Conservation (phyloP, 352 stramenopile species). For the Thraustotheca clavata region DNA sequence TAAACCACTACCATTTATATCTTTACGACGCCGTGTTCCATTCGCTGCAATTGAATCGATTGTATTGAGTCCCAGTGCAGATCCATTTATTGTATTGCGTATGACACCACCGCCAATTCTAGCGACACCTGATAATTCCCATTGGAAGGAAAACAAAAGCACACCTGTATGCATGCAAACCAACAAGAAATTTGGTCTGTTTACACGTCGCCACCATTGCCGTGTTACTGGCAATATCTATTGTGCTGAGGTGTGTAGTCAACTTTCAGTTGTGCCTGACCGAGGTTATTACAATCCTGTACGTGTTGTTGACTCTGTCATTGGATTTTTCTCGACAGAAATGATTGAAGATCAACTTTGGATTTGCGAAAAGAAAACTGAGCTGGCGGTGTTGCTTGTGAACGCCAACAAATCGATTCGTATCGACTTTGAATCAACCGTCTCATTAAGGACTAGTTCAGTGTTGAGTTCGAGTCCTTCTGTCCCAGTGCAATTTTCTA, state of each 20-base stretch:
- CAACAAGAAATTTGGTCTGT: slow-evolving; percentile 81
- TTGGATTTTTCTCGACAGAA: slow-evolving; percentile 77
- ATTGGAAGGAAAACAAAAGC: slow-evolving; percentile 79
- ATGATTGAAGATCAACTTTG: slow-evolving; percentile 75
- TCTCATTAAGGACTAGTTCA: slow-evolving; percentile 45
- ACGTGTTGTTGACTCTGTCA: slow-evolving; percentile 64
- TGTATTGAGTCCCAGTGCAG: slow-evolving; percentile 69
- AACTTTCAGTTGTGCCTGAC: slow-evolving; percentile 70
- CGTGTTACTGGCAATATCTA: slow-evolving; percentile 82
- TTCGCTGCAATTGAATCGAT: slow-evolving; percentile 64
- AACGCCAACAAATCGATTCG: slow-evolving; percentile 62
- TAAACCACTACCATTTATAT: slow-evolving; percentile 54
- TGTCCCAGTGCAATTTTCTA: slow-evolving; percentile 56
- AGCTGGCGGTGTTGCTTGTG: slow-evolving; percentile 78
- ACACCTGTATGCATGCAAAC: slow-evolving; percentile 81
- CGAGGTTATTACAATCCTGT: slow-evolving; percentile 71
- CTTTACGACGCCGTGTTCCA: slow-evolving; percentile 52
- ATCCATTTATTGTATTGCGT: slow-evolving; percentile 67
- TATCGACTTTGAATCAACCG: slow-evolving; percentile 62
- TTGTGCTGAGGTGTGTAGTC: slow-evolving; percentile 71
- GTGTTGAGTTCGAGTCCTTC: slow-evolving; percentile 44
- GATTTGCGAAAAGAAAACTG: slow-evolving; percentile 77
- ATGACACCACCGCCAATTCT: slow-evolving; percentile 41
- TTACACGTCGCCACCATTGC: slow-evolving; percentile 83
- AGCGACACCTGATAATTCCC: slow-evolving; percentile 56